Percentiles rank a stretch among this genome's conserved stretches.
phyloP scores from a whole-genome alignment of 768 basidiomycete species.

The Tylopilus plumbeoviolaceoides region DNA sequence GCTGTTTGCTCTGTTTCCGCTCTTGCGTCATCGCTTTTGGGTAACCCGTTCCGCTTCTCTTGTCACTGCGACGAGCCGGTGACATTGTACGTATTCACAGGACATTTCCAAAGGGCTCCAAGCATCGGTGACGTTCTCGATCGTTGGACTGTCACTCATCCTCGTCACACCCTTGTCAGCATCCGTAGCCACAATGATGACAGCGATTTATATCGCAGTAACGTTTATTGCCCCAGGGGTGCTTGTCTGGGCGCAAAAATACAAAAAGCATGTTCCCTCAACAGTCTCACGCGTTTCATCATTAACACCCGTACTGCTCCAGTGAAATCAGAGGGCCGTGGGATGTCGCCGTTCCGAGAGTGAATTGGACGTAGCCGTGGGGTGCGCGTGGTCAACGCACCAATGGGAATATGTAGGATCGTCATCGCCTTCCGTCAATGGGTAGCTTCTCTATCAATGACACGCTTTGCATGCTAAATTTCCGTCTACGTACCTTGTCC shows the following conservation, averaged over 20 bases:
- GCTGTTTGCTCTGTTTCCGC: constrained; percentile 79
- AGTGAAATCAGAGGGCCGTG: constrained; percentile 89
- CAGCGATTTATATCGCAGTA: constrained; percentile 47
- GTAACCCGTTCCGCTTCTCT: constrained; percentile 34
- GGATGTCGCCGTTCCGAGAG: constrained; percentile 81
- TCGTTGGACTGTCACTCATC: constrained; percentile 47
- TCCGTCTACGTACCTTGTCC: constrained; percentile 26
- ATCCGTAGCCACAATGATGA: constrained; percentile 51
- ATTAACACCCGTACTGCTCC: constrained; percentile 13
- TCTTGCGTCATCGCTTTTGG: constrained; percentile 70
- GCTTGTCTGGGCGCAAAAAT: constrained; percentile 81
- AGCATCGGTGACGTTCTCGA: constrained; percentile 47
- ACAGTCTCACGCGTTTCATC: constrained; percentile 9
- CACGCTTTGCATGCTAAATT: constrained; percentile 18
- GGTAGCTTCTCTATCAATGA: constrained; percentile 10
- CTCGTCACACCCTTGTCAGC: constrained; percentile 53
- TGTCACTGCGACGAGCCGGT: constrained; percentile 8
- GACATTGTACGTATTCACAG: constrained; percentile 34
- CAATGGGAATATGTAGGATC: constrained; percentile 24
- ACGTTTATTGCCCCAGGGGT: constrained; percentile 72
- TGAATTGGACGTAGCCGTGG: constrained; percentile 40
- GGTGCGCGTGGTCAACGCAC: constrained; percentile 22
- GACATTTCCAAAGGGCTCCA: constrained; percentile 44
- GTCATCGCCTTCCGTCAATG: constrained; percentile 24
- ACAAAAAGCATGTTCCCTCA: constrained; percentile 66